Evolutionary conservation across 208 protist species (phyloP).

Genomic region (Spironucleus salmonicida): DNA sequence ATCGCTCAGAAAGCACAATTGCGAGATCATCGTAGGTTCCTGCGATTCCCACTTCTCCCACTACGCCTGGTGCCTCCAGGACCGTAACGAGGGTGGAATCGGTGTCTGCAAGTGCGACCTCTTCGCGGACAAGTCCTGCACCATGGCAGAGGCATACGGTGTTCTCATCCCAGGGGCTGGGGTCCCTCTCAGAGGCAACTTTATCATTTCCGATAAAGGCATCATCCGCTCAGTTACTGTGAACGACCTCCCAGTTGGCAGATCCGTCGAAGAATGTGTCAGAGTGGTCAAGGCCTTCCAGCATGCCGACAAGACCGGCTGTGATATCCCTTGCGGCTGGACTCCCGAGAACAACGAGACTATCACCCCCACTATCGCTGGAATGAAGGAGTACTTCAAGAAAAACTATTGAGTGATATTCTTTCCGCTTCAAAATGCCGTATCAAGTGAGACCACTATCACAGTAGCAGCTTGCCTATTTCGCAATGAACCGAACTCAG

Average conservation of each 20-base stretch:
- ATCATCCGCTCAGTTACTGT: constrained; percentile 49
- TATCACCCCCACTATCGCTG: constrained; percentile 72
- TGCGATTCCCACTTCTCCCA: constrained; percentile 60
- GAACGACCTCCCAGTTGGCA: constrained; percentile 79
- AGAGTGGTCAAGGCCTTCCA: constrained; percentile 79
- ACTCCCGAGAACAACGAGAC: constrained; percentile 42
- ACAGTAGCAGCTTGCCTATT: no score
- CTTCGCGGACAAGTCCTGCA: constrained; percentile 73
- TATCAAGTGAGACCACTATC: no score
- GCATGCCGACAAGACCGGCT: constrained; percentile 66
- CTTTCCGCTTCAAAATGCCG: no score
- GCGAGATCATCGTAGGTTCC: constrained; percentile 22
- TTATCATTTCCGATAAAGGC: constrained; percentile 33
- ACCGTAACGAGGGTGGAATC: constrained; percentile 82
- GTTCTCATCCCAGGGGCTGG: constrained; percentile 63
- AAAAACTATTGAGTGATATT: no score
- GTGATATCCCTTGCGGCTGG: constrained; percentile 43
- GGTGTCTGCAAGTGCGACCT: constrained; percentile 78
- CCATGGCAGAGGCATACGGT: constrained; percentile 67
- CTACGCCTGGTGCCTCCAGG: constrained; percentile 72
- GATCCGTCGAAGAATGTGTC: constrained; percentile 72
- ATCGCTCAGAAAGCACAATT: constrained; percentile 9
- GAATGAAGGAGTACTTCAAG: constrained; percentile 64
- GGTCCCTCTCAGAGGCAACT: constrained; percentile 22
- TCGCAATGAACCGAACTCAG: no score